These are phyloP conservation scores for Fusarium paranaense DNA, from an alignment of 2,329 filamentous ascomycete genomes.

Conservation along the genomic window DNA sequence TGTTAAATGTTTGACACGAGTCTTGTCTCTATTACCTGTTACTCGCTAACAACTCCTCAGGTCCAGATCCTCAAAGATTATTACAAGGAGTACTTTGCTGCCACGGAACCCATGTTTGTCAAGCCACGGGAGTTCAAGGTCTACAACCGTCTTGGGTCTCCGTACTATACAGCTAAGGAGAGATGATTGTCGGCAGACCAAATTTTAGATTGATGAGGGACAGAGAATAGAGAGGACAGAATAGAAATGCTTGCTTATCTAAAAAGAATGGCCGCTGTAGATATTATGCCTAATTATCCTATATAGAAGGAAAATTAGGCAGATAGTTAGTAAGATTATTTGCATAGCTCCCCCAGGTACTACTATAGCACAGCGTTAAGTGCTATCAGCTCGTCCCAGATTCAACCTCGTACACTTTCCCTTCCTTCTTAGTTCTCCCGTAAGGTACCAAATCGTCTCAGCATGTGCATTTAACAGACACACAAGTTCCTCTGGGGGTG, in stretches of 20 bases:
- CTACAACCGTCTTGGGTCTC: background rate
- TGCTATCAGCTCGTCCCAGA: too few species aligned
- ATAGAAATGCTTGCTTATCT: background rate
- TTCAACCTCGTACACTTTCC: too few species aligned
- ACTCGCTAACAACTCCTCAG: background rate
- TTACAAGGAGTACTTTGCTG: constrained; percentile 4
- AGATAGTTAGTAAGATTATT: too few species aligned
- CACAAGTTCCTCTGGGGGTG: too few species aligned
- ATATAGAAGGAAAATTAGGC: too few species aligned
- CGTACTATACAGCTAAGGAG: background rate
- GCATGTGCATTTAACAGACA: too few species aligned
- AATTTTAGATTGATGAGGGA: background rate
- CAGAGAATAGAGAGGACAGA: background rate
- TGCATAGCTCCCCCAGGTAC: too few species aligned
- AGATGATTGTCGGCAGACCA: background rate
- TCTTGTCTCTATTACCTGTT: background rate
- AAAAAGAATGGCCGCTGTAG: background rate
- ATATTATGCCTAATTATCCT: background rate
- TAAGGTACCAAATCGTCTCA: too few species aligned
- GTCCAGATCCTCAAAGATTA: constrained; percentile 4
- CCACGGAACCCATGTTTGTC: background rate
- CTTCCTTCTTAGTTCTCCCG: too few species aligned
- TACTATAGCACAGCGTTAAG: too few species aligned
- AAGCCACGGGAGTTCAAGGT: constrained; percentile 1
- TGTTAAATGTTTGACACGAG: background rate